Evolutionary conservation across 768 basidiomycete species (phyloP), one percentile per base, ranked within the genome.

Genomic region (Amanita inopinata): DNA sequence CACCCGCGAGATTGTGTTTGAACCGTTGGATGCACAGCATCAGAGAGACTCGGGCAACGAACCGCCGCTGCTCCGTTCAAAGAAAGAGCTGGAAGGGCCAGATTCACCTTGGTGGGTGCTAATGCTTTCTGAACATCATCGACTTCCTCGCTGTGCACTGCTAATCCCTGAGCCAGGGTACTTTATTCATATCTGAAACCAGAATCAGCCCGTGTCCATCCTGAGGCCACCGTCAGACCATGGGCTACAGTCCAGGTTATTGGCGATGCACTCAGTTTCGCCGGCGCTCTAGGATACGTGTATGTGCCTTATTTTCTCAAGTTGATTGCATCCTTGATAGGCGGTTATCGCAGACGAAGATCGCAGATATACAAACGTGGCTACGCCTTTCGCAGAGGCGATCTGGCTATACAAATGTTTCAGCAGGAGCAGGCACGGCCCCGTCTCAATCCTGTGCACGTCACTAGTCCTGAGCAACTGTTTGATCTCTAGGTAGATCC

Each of bases 191-290:
- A 83, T 56, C 64, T 87, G 43, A 87, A 86, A 56, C 86, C 88
- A 38, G 87, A 90, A 57, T 80, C 82, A n/a, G 78, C 77, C 8
- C 75, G 86, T 33, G 79, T 81, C 11, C 82, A 89, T 51, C 86
- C 87, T 7, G 85, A 89, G 56, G 85, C 86, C 1, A 91, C 88
- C 2, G 87, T 91, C 35, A 72, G 87, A 37, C 84, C 88, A 7
- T 89, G 87, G 80, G 80, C 84, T 10, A 81, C 76, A 23, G 82
- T 79, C 47, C 75, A 85, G 53, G 80, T 90, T 15, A 67, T 76
- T 18, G 87, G 87, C 1, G 84, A 91, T 57, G 84, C 83, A 8
- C 60, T 86, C 23, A 78, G 79, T 54, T 88, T 89, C 56, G 84
- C 85, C 10, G 81, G 77, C 39, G 83, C 83, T 2, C 62, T 91